Evolutionary conservation across 163 green algal genomes (phyloP).

Genomic region (Scenedesmus sp.): DNA sequence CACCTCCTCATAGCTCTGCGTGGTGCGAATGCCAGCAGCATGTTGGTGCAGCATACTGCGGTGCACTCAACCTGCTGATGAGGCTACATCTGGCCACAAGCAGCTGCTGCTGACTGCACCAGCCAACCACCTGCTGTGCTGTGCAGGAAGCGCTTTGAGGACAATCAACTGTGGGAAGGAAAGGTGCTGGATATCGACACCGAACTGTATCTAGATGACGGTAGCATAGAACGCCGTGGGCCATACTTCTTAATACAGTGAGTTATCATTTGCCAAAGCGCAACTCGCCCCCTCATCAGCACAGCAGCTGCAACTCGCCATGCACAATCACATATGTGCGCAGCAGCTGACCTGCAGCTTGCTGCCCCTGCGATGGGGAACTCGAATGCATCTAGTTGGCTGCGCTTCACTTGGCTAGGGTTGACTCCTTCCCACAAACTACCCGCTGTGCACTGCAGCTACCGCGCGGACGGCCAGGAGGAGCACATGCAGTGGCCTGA

Average conservation of each 20-base stretch:
- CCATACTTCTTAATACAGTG: conserved; percentile 28
- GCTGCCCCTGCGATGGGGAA: too few species aligned
- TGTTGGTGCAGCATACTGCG: too few species aligned
- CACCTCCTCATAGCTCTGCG: not conserved
- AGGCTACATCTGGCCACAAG: not conserved
- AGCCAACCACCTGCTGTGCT: not conserved
- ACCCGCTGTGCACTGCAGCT: not conserved
- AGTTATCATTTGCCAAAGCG: not conserved
- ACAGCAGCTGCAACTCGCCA: not conserved
- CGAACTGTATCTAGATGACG: not conserved
- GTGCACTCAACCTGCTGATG: not conserved
- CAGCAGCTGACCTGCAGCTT: not conserved
- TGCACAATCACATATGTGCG: not conserved
- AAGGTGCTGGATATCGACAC: conserved; percentile 17
- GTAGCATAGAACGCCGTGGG: not conserved
- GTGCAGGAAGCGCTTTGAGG: conserved; percentile 11
- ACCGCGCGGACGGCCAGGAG: conserved; percentile 15
- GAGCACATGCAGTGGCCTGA: conserved; percentile 46
- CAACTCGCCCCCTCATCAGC: not conserved
- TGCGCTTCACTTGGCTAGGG: too few species aligned
- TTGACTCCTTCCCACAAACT: too few species aligned
- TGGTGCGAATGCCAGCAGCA: not conserved
- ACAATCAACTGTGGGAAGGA: not conserved
- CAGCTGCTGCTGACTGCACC: not conserved
- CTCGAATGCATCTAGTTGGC: too few species aligned